These are phyloP conservation scores for Ascochyta fabae DNA, from an alignment of 2,329 filamentous ascomycete genomes.

Conservation along the genomic window DNA sequence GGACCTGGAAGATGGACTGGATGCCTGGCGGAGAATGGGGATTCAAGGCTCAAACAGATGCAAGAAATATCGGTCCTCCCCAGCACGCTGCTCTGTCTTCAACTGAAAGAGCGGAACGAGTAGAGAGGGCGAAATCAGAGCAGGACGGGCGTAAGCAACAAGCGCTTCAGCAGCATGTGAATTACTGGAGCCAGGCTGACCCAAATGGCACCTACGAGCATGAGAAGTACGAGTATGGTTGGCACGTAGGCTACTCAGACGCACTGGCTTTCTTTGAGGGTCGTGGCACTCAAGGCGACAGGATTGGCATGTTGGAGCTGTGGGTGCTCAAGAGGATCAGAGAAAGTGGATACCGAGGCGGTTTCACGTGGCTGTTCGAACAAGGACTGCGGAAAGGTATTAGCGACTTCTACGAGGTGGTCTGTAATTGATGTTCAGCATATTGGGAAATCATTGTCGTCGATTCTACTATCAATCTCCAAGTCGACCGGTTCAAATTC, in stretches of 20 bases:
- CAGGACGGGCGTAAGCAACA: conserved; percentile 43
- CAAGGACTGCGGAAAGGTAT: conserved; percentile 57
- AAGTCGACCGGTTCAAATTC: conserved; percentile 13
- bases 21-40: conserved; percentile 68
- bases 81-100: conserved; percentile 32
- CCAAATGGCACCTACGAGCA: conserved; percentile 59
- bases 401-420: conserved; percentile 45
- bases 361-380: conserved; percentile 60
- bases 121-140: conserved; percentile 51
- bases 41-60: conserved; percentile 60
- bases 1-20: conserved; percentile 68
- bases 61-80: conserved; percentile 49
- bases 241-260: conserved; percentile 63
- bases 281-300: conserved; percentile 52
- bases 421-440: conserved; percentile 24
- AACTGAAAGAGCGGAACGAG: conserved; percentile 32
- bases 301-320: conserved; percentile 64
- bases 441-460: background rate
- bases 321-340: conserved; percentile 63
- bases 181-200: conserved; percentile 57
- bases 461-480: conserved; percentile 3
- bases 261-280: conserved; percentile 58
- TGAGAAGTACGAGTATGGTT: conserved; percentile 62
- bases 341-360: conserved; percentile 58
- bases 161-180: conserved; percentile 53